Conservation (phyloP, 2,329 filamentous ascomycete species). For the Pseudocercospora cruenta region DNA sequence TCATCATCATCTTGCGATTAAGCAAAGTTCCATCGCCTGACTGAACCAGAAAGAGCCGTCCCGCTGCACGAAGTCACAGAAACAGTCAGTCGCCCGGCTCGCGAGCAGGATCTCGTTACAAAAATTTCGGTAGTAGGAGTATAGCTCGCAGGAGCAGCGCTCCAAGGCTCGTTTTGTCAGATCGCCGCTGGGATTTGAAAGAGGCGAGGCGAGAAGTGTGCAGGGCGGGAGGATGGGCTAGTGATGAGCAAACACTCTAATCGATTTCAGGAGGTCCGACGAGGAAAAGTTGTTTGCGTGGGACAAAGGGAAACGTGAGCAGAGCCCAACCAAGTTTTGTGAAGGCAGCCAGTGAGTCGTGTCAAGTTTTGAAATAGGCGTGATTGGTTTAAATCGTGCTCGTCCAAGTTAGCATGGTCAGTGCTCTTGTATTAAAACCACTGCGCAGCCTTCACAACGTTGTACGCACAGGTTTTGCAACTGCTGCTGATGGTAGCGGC, state of each 20-base stretch:
- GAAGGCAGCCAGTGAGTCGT: constrained; percentile 18
- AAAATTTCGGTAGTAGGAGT: constrained; percentile 14
- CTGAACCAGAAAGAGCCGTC: constrained; percentile 15
- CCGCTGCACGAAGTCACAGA: constrained; percentile 17
- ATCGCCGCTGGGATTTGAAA: constrained; percentile 19
- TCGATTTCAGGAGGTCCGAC: constrained; percentile 11
- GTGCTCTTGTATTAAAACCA: constrained; percentile 19
- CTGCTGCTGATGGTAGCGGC: background rate
- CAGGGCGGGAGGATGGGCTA: constrained; percentile 8
- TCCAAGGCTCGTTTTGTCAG: constrained; percentile 16
- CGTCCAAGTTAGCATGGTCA: constrained; percentile 12
- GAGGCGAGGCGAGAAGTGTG: constrained; percentile 1
- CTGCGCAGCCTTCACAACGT: constrained; percentile 11
- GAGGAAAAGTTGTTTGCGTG: constrained; percentile 24
- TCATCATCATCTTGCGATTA: constrained; percentile 35
- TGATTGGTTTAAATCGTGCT: constrained; percentile 18
- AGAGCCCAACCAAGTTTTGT: constrained; percentile 16
- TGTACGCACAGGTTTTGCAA: constrained; percentile 19
- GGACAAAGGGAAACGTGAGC: constrained; percentile 19
- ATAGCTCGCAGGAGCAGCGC: constrained; percentile 16
- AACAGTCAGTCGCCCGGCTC: constrained; percentile 1
- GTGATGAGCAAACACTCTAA: constrained; percentile 26
- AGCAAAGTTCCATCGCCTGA: constrained; percentile 20
- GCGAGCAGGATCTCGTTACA: background rate
- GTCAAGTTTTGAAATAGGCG: constrained; percentile 4